phyloP scores from a whole-genome alignment of 257 asterid species.

The Scutellaria baicalensis region DNA sequence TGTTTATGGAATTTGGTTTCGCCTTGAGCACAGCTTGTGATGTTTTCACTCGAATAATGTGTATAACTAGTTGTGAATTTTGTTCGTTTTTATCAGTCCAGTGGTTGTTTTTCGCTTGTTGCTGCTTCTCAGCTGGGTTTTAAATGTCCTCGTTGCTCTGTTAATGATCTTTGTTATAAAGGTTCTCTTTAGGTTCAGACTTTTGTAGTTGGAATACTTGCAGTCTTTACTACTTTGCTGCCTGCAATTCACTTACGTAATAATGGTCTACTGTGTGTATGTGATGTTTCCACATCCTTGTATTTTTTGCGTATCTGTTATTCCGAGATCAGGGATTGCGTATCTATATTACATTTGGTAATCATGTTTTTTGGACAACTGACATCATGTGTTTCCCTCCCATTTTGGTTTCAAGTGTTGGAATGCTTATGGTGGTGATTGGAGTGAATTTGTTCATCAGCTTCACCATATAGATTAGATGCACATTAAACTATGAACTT shows the following conservation, averaged over 20 bases:
- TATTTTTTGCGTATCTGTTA: background rate
- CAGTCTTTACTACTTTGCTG: background rate
- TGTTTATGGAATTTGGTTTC: background rate
- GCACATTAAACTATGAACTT: no score
- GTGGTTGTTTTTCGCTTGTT: background rate
- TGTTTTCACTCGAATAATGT: background rate
- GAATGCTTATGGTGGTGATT: no score
- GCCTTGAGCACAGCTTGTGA: background rate
- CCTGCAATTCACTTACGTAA: background rate
- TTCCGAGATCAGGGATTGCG: background rate
- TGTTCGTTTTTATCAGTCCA: background rate
- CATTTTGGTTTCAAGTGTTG: no score
- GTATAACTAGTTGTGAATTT: background rate
- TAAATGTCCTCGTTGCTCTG: background rate
- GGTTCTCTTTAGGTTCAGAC: background rate
- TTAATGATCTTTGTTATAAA: background rate
- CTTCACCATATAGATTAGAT: no score
- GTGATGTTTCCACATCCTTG: background rate
- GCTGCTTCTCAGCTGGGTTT: background rate
- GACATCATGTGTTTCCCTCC: no score
- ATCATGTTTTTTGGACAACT: no score
- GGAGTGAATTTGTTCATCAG: no score
- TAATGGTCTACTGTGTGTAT: background rate
- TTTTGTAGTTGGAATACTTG: background rate
- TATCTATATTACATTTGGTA: no score